phyloP scores from a whole-genome alignment of 768 basidiomycete genomes.

The Agrocybe chaxingu region DNA sequence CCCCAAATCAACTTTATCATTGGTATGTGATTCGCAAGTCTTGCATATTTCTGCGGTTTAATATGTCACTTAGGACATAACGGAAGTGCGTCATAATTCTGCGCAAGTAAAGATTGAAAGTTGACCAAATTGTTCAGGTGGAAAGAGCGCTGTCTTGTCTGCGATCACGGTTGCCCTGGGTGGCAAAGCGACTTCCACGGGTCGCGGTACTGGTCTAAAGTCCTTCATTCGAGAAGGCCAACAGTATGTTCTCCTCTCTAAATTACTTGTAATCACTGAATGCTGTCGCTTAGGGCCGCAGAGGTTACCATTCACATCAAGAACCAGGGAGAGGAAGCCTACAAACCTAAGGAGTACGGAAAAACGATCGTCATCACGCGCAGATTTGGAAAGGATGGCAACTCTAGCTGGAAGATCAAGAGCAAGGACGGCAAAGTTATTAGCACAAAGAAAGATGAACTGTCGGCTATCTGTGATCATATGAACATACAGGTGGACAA shows the following conservation, averaged over 20 bases:
- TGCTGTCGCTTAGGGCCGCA: constrained; percentile 43
- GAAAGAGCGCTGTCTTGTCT: constrained; percentile 92
- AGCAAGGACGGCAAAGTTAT: constrained; percentile 61
- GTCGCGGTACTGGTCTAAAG: constrained; percentile 81
- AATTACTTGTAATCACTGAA: neutral
- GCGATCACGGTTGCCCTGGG: constrained; percentile 93
- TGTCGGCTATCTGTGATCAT: constrained; percentile 86
- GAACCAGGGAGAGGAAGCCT: constrained; percentile 92
- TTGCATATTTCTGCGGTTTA: neutral
- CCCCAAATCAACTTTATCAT: constrained; percentile 98
- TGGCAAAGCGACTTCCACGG: constrained; percentile 89
- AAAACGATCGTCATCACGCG: constrained; percentile 84
- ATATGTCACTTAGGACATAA: constrained; percentile 64
- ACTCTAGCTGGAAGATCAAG: constrained; percentile 81
- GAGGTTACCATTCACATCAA: constrained; percentile 81
- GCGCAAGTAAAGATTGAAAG: neutral
- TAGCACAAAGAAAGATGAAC: constrained; percentile 77
- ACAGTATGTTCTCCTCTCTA: constrained; percentile 41
- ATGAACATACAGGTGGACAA: constrained; percentile 98
- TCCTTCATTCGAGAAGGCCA: constrained; percentile 85
- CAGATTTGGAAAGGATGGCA: constrained; percentile 71
- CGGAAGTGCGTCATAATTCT: constrained; percentile 60
- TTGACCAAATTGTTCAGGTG: constrained; percentile 48
- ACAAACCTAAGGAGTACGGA: constrained; percentile 80
- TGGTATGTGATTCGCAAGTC: constrained; percentile 40